Conservation (phyloP, 495 filamentous ascomycete genomes). For the Penicillium odoratum region DNA sequence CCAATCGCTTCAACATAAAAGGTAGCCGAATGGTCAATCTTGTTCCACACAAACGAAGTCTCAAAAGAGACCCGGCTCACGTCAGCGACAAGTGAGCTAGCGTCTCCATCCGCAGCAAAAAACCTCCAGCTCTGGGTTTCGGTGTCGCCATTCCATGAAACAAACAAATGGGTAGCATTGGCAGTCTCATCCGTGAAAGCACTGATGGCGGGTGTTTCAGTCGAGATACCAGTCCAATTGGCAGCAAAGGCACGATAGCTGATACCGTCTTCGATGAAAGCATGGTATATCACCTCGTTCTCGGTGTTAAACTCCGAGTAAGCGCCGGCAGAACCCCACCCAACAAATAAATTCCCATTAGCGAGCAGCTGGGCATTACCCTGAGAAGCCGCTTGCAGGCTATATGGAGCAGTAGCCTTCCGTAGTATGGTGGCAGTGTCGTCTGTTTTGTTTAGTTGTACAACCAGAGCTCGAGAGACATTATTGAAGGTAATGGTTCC, state of each 20-base stretch:
- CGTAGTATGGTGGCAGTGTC: neutral
- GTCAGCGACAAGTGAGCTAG: too few species aligned
- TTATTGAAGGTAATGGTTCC: neutral
- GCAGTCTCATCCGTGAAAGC: slow-evolving; percentile 14
- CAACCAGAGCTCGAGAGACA: neutral
- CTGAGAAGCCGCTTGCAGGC: slow-evolving; percentile 45
- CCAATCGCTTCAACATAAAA: too few species aligned
- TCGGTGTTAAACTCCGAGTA: slow-evolving; percentile 45
- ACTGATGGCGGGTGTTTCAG: slow-evolving; percentile 24
- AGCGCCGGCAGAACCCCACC: slow-evolving; percentile 50
- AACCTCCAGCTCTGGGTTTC: slow-evolving; percentile 28
- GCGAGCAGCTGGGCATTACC: slow-evolving; percentile 54
- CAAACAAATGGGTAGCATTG: slow-evolving; percentile 17
- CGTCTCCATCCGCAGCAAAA: too few species aligned
- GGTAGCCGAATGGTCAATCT: too few species aligned
- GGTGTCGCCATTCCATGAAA: slow-evolving; percentile 44
- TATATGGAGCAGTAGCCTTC: slow-evolving; percentile 21
- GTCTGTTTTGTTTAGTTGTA: neutral
- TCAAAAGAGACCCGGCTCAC: too few species aligned
- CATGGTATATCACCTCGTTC: slow-evolving; percentile 27
- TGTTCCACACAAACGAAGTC: too few species aligned
- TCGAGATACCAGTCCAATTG: slow-evolving; percentile 26
- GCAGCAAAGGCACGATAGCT: slow-evolving; percentile 26
- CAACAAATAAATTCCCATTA: slow-evolving; percentile 47
- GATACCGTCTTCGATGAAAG: slow-evolving; percentile 29